These are phyloP conservation scores for Lasiosphaeria ovina DNA, from an alignment of 495 filamentous ascomycete species.

Conservation along the genomic window DNA sequence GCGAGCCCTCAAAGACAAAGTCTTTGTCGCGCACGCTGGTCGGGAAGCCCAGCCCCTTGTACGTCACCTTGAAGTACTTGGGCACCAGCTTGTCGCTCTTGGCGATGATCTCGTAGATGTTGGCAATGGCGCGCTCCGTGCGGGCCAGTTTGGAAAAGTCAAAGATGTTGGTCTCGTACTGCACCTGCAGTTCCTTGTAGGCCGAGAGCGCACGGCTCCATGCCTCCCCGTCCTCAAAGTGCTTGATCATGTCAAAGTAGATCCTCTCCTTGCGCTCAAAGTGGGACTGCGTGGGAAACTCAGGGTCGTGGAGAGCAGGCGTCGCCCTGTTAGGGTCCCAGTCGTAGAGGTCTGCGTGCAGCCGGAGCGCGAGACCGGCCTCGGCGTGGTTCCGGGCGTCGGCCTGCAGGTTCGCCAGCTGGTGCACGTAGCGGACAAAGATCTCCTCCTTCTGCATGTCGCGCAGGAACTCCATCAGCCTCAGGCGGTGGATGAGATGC, in stretches of 20 bases:
- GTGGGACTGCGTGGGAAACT: slow-evolving; percentile 76
- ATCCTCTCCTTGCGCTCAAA: slow-evolving; percentile 93
- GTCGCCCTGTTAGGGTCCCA: slow-evolving; percentile 78
- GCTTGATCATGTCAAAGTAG: slow-evolving; percentile 90
- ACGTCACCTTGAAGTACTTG: slow-evolving; percentile 89
- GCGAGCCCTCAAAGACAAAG: slow-evolving; percentile 83
- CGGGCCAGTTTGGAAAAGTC: slow-evolving; percentile 91
- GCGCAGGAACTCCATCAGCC: slow-evolving; percentile 93
- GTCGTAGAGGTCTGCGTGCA: slow-evolving; percentile 89
- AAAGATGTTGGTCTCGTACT: slow-evolving; percentile 86
- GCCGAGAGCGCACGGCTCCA: slow-evolving; percentile 89
- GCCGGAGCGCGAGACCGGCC: slow-evolving; percentile 83
- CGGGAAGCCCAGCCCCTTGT: slow-evolving; percentile 89
- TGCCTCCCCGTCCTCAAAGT: slow-evolving; percentile 87
- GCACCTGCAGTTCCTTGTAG: slow-evolving; percentile 83
- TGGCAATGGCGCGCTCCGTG: slow-evolving; percentile 87
- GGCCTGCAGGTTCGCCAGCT: slow-evolving; percentile 76
- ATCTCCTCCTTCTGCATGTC: slow-evolving; percentile 98
- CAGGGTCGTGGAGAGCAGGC: slow-evolving; percentile 66
- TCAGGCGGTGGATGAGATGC: slow-evolving; percentile 77
- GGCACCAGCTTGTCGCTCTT: slow-evolving; percentile 74
- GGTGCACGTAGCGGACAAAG: slow-evolving; percentile 94
- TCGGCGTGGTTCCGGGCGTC: slow-evolving; percentile 78
- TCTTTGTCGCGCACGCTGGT: slow-evolving; percentile 79
- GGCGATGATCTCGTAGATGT: slow-evolving; percentile 82